Base-by-base conservation (phyloP, 1,139 yeast genomes). In the Candida tetrigidarum region DNA sequence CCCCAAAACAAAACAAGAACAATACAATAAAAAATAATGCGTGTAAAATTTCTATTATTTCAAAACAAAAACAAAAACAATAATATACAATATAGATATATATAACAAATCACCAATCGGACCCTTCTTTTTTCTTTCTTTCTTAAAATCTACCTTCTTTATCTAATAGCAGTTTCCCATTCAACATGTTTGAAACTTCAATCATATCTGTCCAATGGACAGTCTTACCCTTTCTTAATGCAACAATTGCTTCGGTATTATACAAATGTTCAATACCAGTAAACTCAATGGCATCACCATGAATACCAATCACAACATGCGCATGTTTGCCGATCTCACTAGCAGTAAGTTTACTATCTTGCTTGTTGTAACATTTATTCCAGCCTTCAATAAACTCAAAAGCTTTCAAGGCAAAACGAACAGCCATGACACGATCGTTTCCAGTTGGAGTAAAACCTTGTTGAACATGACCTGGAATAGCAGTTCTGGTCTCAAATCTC, bases 381-480 rank as follows among this genome's bases (percentile, higher is more conserved):
- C 66, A 53, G 26, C 73, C 71, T 62, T 86, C 92, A 52, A 86
- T 81, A 63, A 81, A 86, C 51, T 83, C 82, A 47, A 86, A 80
- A 20, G 91, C 84, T 59, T 79, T 81, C 45, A 85, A 78, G 0
- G 91, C 85, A 51, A 84, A 80, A 61, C 87, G 79, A 2, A 83
- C 80, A 3, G 91, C 91, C 58, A 76, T 73, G 8, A 86, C 82
- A 65, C 95, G 74, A 60, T 86, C 95, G 71, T 84, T 83, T 41
- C 91, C 83, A 3, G 89, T 80, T 47, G 95, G 93, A n/a, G 83
- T 72, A 45, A 80, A 83, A 57, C 95, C 95, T 63, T 86, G 93
- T 68, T 86, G 93, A 37, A 86, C 91, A 59, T 86, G 93, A 23
- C 95, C 93, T 35, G 93, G 93, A 48, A 84, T 74, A 3, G 93